Conservation (phyloP, 2,329 filamentous ascomycete species). For the Aquanectria penicillioides region DNA sequence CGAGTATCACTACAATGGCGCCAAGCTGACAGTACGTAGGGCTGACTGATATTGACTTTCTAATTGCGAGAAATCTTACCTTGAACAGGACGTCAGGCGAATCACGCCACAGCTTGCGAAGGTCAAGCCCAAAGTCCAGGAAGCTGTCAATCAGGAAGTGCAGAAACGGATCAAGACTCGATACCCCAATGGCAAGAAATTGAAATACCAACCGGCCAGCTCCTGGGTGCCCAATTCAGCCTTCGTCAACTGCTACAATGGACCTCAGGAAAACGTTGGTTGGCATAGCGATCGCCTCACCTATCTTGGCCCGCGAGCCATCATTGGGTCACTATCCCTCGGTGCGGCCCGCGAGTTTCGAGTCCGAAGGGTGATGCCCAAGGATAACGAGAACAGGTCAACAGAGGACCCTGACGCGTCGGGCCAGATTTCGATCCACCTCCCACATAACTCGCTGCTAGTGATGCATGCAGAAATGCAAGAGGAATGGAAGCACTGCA, state of each 20-base stretch:
- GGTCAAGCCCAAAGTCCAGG: constrained; percentile 76
- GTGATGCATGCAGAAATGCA: constrained; percentile 99
- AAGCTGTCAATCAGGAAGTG: constrained; percentile 83
- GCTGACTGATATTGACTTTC: background rate
- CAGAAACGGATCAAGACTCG: constrained; percentile 72
- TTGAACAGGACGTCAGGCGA: constrained; percentile 73
- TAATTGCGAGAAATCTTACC: constrained; percentile 7
- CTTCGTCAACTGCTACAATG: constrained; percentile 94
- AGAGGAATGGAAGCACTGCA: constrained; percentile 93
- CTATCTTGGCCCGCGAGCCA: constrained; percentile 86
- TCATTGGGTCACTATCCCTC: constrained; percentile 90
- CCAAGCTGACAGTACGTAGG: constrained; percentile 65
- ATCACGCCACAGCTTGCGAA: constrained; percentile 78
- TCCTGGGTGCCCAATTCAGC: constrained; percentile 88
- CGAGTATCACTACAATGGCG: constrained; percentile 89
- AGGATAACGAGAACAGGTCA: constrained; percentile 56
- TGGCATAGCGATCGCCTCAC: constrained; percentile 95
- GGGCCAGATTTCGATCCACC: constrained; percentile 91
- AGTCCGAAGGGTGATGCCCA: constrained; percentile 78
- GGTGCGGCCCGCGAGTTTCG: constrained; percentile 95
- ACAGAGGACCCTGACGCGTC: constrained; percentile 68
- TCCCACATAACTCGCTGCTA: constrained; percentile 92
- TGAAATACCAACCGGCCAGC: constrained; percentile 78
- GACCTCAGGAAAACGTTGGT: constrained; percentile 83
- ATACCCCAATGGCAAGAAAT: constrained; percentile 76